Evolutionary conservation across 768 basidiomycete genomes (phyloP).

Genomic region (Scleroderma citrinum): DNA sequence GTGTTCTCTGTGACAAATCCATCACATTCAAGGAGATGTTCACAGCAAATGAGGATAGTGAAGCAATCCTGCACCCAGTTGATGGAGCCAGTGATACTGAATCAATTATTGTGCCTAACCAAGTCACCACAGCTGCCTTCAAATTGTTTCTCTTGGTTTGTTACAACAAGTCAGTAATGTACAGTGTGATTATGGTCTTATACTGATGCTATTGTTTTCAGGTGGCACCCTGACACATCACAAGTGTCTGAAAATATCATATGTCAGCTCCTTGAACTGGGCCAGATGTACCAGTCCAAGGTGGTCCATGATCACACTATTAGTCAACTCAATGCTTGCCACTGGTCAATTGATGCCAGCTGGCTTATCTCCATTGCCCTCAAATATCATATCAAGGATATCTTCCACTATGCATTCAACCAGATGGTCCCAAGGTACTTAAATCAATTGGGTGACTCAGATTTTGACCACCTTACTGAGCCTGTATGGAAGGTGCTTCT

Average conservation of each 20-base stretch:
- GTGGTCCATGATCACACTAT: neutral
- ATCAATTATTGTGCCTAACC: neutral
- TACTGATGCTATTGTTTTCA: neutral
- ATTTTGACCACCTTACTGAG: too few relatives aligned
- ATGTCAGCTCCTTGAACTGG: neutral
- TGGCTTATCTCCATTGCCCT: neutral
- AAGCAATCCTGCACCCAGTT: too few relatives aligned
- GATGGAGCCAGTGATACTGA: too few relatives aligned
- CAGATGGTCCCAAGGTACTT: neutral
- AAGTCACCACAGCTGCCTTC: neutral
- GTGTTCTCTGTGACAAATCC: neutral
- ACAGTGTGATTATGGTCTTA: neutral
- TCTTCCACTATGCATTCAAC: neutral
- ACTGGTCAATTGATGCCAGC: neutral
- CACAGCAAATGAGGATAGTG: too few relatives aligned
- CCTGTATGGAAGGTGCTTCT: too few relatives aligned
- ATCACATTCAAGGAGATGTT: neutral
- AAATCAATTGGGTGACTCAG: too few relatives aligned
- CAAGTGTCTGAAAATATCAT: neutral
- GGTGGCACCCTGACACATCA: neutral
- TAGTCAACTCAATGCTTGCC: neutral
- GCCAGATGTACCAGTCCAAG: neutral
- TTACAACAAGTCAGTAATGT: neutral
- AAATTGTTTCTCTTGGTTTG: neutral
- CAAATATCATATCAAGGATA: neutral